These are phyloP conservation scores for Tranzscheliella williamsii DNA, from an alignment of 1,284 basidiomycete species.

Conservation along the genomic window DNA sequence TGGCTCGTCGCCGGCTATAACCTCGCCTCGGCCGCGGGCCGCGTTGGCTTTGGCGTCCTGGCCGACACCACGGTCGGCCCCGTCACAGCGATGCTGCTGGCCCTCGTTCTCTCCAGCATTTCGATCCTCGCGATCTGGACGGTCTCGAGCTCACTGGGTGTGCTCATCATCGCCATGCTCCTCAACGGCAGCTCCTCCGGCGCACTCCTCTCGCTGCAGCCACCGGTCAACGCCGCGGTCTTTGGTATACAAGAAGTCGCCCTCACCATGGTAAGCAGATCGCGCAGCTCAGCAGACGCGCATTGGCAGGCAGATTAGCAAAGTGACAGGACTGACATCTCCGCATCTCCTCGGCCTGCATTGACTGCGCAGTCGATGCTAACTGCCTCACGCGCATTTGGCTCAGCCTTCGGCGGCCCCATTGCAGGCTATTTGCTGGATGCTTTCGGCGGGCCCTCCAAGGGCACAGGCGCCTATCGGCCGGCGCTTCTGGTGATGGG, in stretches of 20 bases:
- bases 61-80: slow-evolving; percentile 40
- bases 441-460: slow-evolving; percentile 28
- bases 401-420: slow-evolving; percentile 34
- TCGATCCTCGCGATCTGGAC: slow-evolving; percentile 42
- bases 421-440: slow-evolving; percentile 40
- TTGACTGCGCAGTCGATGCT: slow-evolving; percentile 23
- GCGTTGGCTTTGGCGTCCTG: slow-evolving; percentile 36
- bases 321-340: too few species aligned
- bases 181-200: slow-evolving; percentile 41
- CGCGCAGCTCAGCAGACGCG: too few species aligned
- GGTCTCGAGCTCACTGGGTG: slow-evolving; percentile 18
- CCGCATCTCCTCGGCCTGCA: too few species aligned
- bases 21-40: slow-evolving; percentile 32
- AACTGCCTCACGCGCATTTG: slow-evolving; percentile 31
- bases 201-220: slow-evolving; percentile 35
- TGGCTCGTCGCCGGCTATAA: slow-evolving; percentile 47
- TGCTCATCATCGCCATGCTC: slow-evolving; percentile 34
- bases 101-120: slow-evolving; percentile 21
- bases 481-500: slow-evolving; percentile 38
- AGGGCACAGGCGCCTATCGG: slow-evolving; percentile 22
- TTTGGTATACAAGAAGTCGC: slow-evolving; percentile 38
- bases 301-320: not conserved
- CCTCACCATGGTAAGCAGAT: slow-evolving; percentile 24
- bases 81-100: slow-evolving; percentile 30
- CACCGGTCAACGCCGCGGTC: slow-evolving; percentile 39